Conservation (phyloP, 1,284 basidiomycete genomes). For the Mycena citricolor region DNA sequence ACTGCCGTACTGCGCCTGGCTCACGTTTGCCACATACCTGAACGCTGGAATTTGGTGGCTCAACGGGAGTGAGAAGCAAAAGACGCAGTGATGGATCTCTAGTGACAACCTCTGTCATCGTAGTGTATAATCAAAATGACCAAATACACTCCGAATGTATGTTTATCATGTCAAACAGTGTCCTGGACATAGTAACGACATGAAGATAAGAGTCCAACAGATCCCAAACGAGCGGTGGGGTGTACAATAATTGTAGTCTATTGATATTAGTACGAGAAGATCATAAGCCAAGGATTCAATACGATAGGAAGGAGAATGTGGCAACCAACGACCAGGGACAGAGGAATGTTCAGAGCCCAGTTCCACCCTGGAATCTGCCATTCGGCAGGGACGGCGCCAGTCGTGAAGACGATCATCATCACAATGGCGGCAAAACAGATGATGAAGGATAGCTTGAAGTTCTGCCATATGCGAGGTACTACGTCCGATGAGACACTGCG, state of each 20-base stretch:
- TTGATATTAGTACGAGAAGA: constrained; percentile 59
- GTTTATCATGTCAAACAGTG: too few species aligned
- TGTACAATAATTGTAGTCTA: not conserved
- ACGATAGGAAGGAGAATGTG: constrained; percentile 72
- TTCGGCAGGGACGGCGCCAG: constrained; percentile 52
- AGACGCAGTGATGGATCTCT: too few species aligned
- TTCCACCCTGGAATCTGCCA: constrained; percentile 64
- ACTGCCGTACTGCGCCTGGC: constrained; percentile 65
- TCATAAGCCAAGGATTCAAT: constrained; percentile 77
- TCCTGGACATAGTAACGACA: too few species aligned
- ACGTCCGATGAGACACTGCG: too few species aligned
- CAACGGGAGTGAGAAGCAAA: constrained; percentile 32
- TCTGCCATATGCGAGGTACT: constrained; percentile 73
- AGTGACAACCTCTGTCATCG: too few species aligned
- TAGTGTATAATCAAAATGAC: too few species aligned
- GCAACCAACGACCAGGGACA: constrained; percentile 59
- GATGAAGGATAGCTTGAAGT: constrained; percentile 69
- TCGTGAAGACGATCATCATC: constrained; percentile 57
- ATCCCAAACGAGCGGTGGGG: too few species aligned
- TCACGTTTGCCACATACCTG: constrained; percentile 67
- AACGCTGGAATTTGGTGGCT: constrained; percentile 64
- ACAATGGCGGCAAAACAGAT: constrained; percentile 53
- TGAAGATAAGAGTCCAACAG: too few species aligned
- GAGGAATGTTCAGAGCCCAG: constrained; percentile 68
- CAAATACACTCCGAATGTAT: too few species aligned